These are phyloP conservation scores for Speleostelium caveatum DNA, from an alignment of 78 protist species.

Conservation along the genomic window DNA sequence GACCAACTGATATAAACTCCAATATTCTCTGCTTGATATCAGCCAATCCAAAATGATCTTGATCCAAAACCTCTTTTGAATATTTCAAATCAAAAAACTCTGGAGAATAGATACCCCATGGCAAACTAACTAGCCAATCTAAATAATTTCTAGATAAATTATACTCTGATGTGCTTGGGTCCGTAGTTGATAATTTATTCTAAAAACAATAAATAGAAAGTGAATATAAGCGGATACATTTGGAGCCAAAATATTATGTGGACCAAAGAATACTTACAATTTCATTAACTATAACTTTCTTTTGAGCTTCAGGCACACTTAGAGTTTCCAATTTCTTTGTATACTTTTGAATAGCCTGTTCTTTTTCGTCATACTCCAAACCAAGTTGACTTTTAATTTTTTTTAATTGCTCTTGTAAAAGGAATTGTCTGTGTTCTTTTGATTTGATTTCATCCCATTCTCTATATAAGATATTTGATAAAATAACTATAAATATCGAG, in stretches of 20 bases:
- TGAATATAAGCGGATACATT: too few species aligned
- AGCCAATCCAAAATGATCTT: constrained; percentile 93
- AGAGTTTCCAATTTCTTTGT: constrained; percentile 38
- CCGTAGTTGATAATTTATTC: constrained; percentile 60
- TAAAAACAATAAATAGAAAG: neutral
- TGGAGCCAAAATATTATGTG: too few species aligned
- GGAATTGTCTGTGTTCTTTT: constrained; percentile 55
- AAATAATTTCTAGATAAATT: constrained; percentile 91
- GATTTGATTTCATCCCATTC: constrained; percentile 61
- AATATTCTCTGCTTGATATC: constrained; percentile 96
- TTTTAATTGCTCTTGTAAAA: constrained; percentile 87
- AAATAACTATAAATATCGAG: neutral
- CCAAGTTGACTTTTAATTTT: constrained; percentile 90
- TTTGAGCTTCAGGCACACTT: constrained; percentile 30
- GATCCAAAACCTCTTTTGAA: constrained; percentile 73
- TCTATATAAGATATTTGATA: neutral
- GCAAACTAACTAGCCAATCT: constrained; percentile 95
- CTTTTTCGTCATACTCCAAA: constrained; percentile 90
- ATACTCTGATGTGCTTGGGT: constrained; percentile 84
- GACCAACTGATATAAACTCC: constrained; percentile 94
- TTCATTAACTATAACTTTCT: constrained; percentile 73
- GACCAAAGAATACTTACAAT: constrained; percentile 46
- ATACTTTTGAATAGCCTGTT: constrained; percentile 76
- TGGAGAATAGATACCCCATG: constrained; percentile 87
- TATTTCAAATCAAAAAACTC: constrained; percentile 57